Percentiles rank a stretch among this genome's conserved stretches.
phyloP scores from a whole-genome alignment of 2,329 filamentous ascomycete genomes.

The Alternaria angustiovoidea region DNA sequence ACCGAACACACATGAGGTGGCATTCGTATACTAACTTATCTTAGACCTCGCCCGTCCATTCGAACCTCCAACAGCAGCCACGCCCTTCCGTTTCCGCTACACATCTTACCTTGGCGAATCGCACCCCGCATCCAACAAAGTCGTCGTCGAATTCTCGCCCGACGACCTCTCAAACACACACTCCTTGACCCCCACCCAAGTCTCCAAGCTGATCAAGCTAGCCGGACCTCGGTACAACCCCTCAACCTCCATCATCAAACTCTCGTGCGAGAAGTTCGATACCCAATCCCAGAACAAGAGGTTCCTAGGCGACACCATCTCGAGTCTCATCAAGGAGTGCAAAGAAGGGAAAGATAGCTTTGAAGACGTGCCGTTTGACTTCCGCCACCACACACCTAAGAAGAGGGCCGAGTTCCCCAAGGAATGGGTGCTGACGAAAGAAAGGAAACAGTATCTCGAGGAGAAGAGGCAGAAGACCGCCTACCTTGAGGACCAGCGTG shows the following conservation, averaged over 20 bases:
- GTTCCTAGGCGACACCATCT: constrained; percentile 83
- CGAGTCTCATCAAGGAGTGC: constrained; percentile 76
- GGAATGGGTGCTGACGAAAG: constrained; percentile 80
- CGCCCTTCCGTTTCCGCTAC: constrained; percentile 91
- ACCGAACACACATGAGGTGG: too few species aligned
- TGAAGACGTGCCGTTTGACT: constrained; percentile 87
- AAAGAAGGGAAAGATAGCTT: constrained; percentile 81
- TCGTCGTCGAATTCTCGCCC: constrained; percentile 88
- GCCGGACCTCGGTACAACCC: constrained; percentile 88
- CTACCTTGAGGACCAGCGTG: constrained; percentile 63
- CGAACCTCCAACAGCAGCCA: constrained; percentile 68
- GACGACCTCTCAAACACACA: constrained; percentile 76
- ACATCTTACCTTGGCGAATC: constrained; percentile 95
- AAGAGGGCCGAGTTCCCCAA: constrained; percentile 75
- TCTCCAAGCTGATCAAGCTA: constrained; percentile 85
- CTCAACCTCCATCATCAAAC: constrained; percentile 79
- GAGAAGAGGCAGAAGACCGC: constrained; percentile 63
- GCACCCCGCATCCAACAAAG: constrained; percentile 91
- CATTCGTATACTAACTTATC: neutral
- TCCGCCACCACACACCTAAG: constrained; percentile 80
- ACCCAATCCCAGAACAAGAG: constrained; percentile 96
- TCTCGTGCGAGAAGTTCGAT: constrained; percentile 88
- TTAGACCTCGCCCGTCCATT: constrained; percentile 86
- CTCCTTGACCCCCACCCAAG: constrained; percentile 71
- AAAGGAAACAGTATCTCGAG: constrained; percentile 72